These are phyloP conservation scores for Zygnema cylindricum DNA, from an alignment of 139 green algal species.

Conservation along the genomic window DNA sequence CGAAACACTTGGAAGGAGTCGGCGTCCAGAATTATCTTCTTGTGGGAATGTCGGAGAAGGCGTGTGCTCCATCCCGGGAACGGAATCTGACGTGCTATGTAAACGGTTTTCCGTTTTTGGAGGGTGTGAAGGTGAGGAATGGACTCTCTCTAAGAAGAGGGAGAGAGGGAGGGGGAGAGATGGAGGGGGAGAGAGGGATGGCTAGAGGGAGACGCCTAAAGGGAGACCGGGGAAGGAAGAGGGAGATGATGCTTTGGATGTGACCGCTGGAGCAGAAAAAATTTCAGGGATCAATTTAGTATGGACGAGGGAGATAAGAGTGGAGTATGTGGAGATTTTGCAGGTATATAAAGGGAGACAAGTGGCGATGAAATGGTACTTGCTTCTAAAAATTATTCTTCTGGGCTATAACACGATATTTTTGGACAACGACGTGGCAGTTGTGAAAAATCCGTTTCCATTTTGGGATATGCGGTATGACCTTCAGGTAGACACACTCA, in stretches of 20 bases:
- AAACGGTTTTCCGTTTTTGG: background rate
- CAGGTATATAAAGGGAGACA: constrained; percentile 23
- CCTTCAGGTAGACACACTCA: constrained; percentile 31
- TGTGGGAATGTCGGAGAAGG: background rate
- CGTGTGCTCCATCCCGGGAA: background rate
- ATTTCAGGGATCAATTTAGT: background rate
- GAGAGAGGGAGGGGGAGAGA: constrained; percentile 18
- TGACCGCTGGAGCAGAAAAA: background rate
- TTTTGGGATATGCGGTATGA: background rate
- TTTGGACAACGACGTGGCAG: constrained; percentile 17
- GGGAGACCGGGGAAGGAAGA: too few species aligned
- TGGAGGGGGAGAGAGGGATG: constrained; percentile 19
- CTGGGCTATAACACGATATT: constrained; percentile 13
- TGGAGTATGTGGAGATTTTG: too few species aligned
- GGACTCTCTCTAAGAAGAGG: too few species aligned
- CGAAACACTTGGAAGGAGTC: background rate
- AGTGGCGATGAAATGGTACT: constrained; percentile 12
- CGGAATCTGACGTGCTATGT: constrained; percentile 2
- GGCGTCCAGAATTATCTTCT: background rate
- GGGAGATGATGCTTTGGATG: constrained; percentile 26
- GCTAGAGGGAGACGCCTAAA: constrained; percentile 11
- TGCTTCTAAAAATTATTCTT: constrained; percentile 21
- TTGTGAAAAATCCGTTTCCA: constrained; percentile 8
- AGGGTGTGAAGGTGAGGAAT: constrained; percentile 2
- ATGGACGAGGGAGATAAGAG: background rate